A percentile compares a stretch with the other conserved stretches of the same genome.
Evolutionary conservation across 2,329 filamentous ascomycete species (phyloP).

Genomic region (Cryoendolithus antarcticus): DNA sequence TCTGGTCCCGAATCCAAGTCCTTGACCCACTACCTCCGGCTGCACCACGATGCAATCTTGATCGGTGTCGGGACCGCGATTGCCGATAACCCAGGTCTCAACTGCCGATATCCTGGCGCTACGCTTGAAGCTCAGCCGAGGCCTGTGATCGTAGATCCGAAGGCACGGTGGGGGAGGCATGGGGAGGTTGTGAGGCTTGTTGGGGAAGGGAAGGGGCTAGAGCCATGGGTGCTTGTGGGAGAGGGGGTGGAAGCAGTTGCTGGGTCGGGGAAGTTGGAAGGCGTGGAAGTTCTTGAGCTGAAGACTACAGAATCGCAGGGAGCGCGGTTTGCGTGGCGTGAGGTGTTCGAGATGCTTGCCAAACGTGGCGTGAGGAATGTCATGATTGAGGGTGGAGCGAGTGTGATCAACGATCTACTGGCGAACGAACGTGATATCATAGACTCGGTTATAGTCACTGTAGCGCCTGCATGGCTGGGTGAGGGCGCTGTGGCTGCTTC

Average conservation of each 20-base stretch:
- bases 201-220: conserved; percentile 52
- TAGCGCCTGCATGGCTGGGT: conserved; percentile 85
- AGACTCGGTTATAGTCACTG: conserved; percentile 71
- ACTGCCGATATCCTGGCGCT: conserved; percentile 55
- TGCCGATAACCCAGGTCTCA: conserved; percentile 74
- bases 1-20: conserved; percentile 75
- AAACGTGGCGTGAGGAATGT: conserved; percentile 57
- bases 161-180: conserved; percentile 56
- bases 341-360: conserved; percentile 47
- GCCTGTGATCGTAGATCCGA: conserved; percentile 72
- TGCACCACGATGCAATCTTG: conserved; percentile 73
- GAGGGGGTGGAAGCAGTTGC: conserved; percentile 19
- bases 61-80: conserved; percentile 74
- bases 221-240: conserved; percentile 54
- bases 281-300: too few species aligned
- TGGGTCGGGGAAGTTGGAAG: conserved; percentile 21
- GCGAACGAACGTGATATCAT: conserved; percentile 43
- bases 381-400: conserved; percentile 84
- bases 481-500: conserved; percentile 67
- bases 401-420: conserved; percentile 73
- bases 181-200: conserved; percentile 52
- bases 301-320: background rate
- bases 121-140: conserved; percentile 53
- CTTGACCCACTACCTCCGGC: conserved; percentile 87
- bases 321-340: conserved; percentile 43